These are phyloP conservation scores for Tritrichomonas foetus DNA, from an alignment of 208 protist species.

Conservation along the genomic window DNA sequence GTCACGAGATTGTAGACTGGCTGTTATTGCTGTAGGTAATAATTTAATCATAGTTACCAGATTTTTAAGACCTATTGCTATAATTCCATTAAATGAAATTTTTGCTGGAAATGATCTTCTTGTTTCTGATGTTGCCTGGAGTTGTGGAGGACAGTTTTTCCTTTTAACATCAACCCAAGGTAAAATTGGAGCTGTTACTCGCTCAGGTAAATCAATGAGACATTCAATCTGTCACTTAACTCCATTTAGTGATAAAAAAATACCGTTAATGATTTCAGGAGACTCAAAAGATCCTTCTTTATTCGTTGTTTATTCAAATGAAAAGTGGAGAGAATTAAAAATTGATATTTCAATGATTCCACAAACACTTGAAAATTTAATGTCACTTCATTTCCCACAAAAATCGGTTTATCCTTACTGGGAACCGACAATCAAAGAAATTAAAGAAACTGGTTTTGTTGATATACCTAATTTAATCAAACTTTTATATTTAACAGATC, in stretches of 20 bases:
- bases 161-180: background rate
- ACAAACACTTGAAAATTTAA: slow-evolving; percentile 15
- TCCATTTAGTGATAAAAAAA: background rate
- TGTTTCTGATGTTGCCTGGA: background rate
- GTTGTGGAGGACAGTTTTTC: background rate
- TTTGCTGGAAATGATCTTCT: background rate
- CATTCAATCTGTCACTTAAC: background rate
- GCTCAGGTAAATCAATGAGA: background rate
- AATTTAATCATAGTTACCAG: background rate
- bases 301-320: background rate
- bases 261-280: background rate
- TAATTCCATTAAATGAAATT: background rate
- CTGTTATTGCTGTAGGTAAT: background rate
- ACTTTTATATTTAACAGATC: slow-evolving; percentile 19
- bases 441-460: background rate
- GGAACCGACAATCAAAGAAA: background rate
- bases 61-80: background rate
- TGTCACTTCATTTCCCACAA: slow-evolving; percentile 3
- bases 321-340: background rate
- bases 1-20: background rate
- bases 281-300: background rate
- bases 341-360: background rate
- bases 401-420: background rate
- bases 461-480: background rate
- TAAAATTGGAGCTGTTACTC: background rate